These are phyloP conservation scores for Trametes gibbosa DNA, from an alignment of 768 basidiomycete genomes.

Conservation along the genomic window DNA sequence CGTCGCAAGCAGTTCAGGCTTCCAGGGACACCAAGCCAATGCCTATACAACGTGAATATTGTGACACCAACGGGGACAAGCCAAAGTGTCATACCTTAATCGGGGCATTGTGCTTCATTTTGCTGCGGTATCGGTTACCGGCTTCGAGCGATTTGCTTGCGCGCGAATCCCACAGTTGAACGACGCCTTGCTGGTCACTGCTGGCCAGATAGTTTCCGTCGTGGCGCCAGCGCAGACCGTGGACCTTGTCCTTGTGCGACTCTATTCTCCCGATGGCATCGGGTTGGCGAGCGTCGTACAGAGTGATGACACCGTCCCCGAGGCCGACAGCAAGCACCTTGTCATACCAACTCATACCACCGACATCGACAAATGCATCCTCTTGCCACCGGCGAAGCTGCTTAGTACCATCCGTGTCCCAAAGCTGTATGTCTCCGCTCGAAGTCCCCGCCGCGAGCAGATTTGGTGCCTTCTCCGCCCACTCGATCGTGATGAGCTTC, in stretches of 20 bases:
- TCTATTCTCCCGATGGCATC: constrained; percentile 28
- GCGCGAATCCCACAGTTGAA: constrained; percentile 45
- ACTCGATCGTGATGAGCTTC: constrained; percentile 47
- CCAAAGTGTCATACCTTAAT: constrained; percentile 36
- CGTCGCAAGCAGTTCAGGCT: constrained; percentile 60
- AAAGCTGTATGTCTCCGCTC: constrained; percentile 49
- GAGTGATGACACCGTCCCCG: constrained; percentile 36
- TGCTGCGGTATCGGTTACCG: constrained; percentile 34
- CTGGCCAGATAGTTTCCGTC: constrained; percentile 41
- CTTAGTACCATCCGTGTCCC: constrained; percentile 42
- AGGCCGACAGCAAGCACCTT: constrained; percentile 39
- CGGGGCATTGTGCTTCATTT: constrained; percentile 42
- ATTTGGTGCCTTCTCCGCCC: constrained; percentile 43
- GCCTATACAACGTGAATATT: constrained; percentile 40
- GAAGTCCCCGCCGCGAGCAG: constrained; percentile 53
- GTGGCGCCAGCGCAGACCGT: constrained; percentile 41
- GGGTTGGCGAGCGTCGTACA: constrained; percentile 37
- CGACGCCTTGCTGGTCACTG: constrained; percentile 39
- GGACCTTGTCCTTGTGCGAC: constrained; percentile 35
- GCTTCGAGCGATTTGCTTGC: constrained; percentile 32
- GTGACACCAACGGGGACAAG: neutral
- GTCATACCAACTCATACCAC: constrained; percentile 41
- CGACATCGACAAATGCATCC: constrained; percentile 25
- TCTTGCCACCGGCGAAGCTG: constrained; percentile 28
- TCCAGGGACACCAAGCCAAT: constrained; percentile 75